Evolutionary conservation across 768 basidiomycete genomes (phyloP).

Genomic region (Candolleomyces aberdarensis): DNA sequence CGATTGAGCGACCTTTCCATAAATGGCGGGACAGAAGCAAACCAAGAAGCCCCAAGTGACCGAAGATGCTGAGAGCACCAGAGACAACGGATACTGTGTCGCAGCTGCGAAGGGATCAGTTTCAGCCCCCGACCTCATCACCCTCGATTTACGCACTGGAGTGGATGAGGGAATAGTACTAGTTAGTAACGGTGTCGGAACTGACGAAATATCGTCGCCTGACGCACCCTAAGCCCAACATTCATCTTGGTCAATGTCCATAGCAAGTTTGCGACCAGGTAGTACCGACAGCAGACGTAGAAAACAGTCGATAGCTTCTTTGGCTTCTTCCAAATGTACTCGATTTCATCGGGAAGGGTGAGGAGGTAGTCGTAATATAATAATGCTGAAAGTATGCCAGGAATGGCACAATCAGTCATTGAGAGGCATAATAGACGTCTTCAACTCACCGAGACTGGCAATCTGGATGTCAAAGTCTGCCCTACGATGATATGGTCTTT

Average conservation of each 20-base stretch:
- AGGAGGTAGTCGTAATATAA: constrained; percentile 10
- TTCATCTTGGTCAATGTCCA: not conserved
- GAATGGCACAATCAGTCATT: not conserved
- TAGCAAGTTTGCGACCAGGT: constrained; percentile 2
- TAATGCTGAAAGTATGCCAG: not conserved
- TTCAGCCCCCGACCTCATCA: not conserved
- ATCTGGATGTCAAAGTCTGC: constrained; percentile 7
- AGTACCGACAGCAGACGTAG: constrained; percentile 1
- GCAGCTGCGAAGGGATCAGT: not conserved
- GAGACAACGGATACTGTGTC: not conserved
- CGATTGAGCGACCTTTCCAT: not conserved
- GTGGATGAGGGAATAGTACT: not conserved
- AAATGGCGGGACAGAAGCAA: not conserved
- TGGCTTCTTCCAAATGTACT: constrained; percentile 5
- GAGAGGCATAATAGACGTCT: not conserved
- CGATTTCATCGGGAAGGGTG: constrained; percentile 6
- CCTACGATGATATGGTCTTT: not conserved
- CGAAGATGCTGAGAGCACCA: not conserved
- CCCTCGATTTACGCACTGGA: not conserved
- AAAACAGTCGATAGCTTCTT: not conserved
- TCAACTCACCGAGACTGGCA: not conserved
- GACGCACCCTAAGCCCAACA: not conserved
- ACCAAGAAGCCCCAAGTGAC: not conserved
- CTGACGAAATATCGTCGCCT: too few species aligned
- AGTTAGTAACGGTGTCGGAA: too few species aligned